These are phyloP conservation scores for Pseudocercospora pini-densiflorae DNA, from an alignment of 2,329 filamentous ascomycete genomes.

Conservation along the genomic window DNA sequence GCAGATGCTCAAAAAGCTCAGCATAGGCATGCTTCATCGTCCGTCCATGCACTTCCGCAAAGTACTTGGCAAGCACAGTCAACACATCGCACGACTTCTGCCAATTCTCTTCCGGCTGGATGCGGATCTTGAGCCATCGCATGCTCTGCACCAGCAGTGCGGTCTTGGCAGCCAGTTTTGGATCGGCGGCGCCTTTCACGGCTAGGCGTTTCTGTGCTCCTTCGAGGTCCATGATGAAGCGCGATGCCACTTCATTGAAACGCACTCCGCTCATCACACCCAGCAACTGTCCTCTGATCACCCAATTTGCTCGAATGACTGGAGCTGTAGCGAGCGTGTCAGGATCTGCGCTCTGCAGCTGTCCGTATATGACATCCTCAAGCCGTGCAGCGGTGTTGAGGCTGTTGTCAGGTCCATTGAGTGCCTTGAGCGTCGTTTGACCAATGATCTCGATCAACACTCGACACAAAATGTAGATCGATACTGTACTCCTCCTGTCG, in stretches of 20 bases:
- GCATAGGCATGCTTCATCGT: slow-evolving; percentile 94
- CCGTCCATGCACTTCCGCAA: slow-evolving; percentile 82
- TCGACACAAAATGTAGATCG: slow-evolving; percentile 93
- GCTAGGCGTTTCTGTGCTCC: slow-evolving; percentile 75
- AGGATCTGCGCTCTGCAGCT: slow-evolving; percentile 85
- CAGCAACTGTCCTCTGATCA: slow-evolving; percentile 86
- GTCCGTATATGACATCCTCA: slow-evolving; percentile 95
- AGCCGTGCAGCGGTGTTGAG: slow-evolving; percentile 92
- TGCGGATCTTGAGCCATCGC: slow-evolving; percentile 82
- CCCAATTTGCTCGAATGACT: slow-evolving; percentile 92
- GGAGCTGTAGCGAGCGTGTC: slow-evolving; percentile 78
- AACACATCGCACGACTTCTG: slow-evolving; percentile 89
- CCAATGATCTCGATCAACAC: slow-evolving; percentile 93
- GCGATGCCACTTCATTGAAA: slow-evolving; percentile 79
- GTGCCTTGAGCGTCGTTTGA: slow-evolving; percentile 79
- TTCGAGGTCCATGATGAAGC: slow-evolving; percentile 82
- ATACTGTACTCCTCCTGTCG: slow-evolving; percentile 89
- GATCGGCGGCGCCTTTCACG: slow-evolving; percentile 68
- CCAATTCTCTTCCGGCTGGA: slow-evolving; percentile 76
- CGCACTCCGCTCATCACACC: slow-evolving; percentile 97
- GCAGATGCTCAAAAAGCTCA: slow-evolving; percentile 82
- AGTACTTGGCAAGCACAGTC: slow-evolving; percentile 77
- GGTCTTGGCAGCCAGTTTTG: slow-evolving; percentile 77
- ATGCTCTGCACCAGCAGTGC: slow-evolving; percentile 89
- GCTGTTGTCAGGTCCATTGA: slow-evolving; percentile 59